Evolutionary conservation across 2,329 filamentous ascomycete genomes (phyloP).

Genomic region (Pyrenochaeta sp.): DNA sequence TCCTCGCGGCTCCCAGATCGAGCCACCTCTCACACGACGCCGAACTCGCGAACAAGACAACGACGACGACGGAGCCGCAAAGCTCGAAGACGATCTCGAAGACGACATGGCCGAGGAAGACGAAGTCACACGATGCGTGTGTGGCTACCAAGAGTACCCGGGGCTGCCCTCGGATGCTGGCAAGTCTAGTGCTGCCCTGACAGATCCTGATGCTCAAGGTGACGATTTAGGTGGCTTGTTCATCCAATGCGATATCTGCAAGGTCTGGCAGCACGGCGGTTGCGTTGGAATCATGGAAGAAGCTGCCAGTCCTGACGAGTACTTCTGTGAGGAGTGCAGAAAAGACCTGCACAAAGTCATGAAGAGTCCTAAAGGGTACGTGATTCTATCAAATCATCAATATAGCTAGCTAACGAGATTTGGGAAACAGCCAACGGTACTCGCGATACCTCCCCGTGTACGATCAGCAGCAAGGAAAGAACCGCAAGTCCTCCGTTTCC

Average conservation of each 20-base stretch:
- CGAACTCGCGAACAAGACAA: constrained; percentile 79
- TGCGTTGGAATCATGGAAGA: constrained; percentile 98
- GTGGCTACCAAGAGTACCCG: constrained; percentile 92
- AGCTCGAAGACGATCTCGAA: constrained; percentile 62
- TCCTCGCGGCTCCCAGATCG: constrained; percentile 59
- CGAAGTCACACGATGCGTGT: constrained; percentile 94
- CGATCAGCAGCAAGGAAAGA: constrained; percentile 58
- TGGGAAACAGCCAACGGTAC: constrained; percentile 62
- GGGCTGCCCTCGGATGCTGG: constrained; percentile 71
- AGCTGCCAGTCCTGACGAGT: constrained; percentile 90
- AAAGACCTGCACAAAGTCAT: constrained; percentile 89
- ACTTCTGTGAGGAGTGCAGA: constrained; percentile 95
- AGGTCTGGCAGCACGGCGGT: constrained; percentile 98
- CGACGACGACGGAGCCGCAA: constrained; percentile 58
- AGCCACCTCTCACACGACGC: constrained; percentile 75
- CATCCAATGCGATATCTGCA: constrained; percentile 96
- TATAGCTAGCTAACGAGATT: constrained; percentile 7
- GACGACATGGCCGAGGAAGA: constrained; percentile 74
- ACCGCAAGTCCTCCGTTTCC: constrained; percentile 69
- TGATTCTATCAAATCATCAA: constrained; percentile 21
- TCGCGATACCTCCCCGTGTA: constrained; percentile 70
- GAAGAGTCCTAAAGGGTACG: constrained; percentile 84
- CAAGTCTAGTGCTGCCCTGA: constrained; percentile 62
- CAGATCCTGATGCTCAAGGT: constrained; percentile 57
- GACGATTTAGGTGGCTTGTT: constrained; percentile 95